Conservation (phyloP, 2,329 filamentous ascomycete genomes). For the Pleoardoris graminearum region DNA sequence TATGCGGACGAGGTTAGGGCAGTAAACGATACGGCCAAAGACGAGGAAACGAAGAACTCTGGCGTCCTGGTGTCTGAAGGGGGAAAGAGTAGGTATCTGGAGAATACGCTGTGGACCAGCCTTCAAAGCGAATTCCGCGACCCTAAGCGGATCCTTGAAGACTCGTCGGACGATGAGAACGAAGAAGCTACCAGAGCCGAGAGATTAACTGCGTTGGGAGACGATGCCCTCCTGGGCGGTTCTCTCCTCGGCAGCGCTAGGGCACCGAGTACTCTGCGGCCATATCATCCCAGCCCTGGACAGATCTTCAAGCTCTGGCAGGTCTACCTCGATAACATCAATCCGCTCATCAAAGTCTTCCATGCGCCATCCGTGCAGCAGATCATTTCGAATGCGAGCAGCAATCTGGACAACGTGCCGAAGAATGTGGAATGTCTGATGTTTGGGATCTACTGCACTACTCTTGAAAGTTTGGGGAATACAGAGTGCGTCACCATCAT, state of each 20-base stretch:
- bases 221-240: slow-evolving; percentile 26
- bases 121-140: slow-evolving; percentile 36
- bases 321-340: slow-evolving; percentile 72
- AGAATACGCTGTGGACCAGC: slow-evolving; percentile 40
- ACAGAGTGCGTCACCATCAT: slow-evolving; percentile 59
- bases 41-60: background rate
- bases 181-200: background rate
- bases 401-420: slow-evolving; percentile 59
- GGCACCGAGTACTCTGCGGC: slow-evolving; percentile 21
- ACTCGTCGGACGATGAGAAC: slow-evolving; percentile 34
- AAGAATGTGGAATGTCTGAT: slow-evolving; percentile 60
- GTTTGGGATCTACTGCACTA: slow-evolving; percentile 38
- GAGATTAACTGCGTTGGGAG: slow-evolving; percentile 11
- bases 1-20: slow-evolving; percentile 1
- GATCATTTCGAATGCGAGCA: slow-evolving; percentile 65
- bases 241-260: slow-evolving; percentile 24
- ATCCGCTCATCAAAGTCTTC: slow-evolving; percentile 72
- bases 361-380: slow-evolving; percentile 72
- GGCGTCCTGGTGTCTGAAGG: slow-evolving; percentile 31
- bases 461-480: slow-evolving; percentile 57
- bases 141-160: slow-evolving; percentile 32
- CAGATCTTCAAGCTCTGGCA: slow-evolving; percentile 76
- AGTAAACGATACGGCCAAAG: background rate
- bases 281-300: slow-evolving; percentile 64
- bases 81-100: slow-evolving; percentile 37